A percentile compares a stretch with the other conserved stretches of the same genome.
phyloP scores from a whole-genome alignment of 805 yeast genomes.

The Yamadazyma phyllophila region DNA sequence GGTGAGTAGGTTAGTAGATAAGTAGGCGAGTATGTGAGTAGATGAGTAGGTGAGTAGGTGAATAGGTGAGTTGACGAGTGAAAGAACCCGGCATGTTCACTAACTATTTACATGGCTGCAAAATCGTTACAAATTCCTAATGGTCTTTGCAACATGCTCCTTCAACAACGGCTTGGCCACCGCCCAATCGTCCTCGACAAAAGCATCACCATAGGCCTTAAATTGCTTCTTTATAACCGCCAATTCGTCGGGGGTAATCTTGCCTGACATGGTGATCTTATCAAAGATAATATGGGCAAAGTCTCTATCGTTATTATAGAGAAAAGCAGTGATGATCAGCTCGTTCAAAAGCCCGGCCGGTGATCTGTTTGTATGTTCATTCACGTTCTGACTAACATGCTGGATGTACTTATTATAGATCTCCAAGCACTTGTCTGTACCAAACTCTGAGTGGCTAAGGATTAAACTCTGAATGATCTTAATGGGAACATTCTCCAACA shows the following conservation, averaged over 20 bases:
- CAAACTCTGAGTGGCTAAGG: constrained; percentile 38
- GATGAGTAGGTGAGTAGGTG: too few species aligned
- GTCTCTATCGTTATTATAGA: constrained; percentile 49
- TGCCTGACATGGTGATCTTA: constrained; percentile 5
- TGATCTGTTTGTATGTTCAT: constrained; percentile 31
- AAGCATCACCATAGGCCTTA: constrained; percentile 52
- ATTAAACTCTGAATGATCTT: constrained; percentile 41
- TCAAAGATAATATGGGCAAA: constrained; percentile 36
- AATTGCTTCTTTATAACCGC: constrained; percentile 41
- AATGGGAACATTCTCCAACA: constrained; percentile 24
- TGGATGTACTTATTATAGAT: constrained; percentile 47
- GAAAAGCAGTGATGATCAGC: constrained; percentile 41
- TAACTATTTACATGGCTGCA: neutral
- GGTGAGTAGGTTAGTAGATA: too few species aligned
- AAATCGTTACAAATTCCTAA: constrained; percentile 1
- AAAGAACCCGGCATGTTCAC: neutral
- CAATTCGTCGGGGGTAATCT: constrained; percentile 32
- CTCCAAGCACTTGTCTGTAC: constrained; percentile 38
- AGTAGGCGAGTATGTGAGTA: too few species aligned
- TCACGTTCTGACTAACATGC: constrained; percentile 29
- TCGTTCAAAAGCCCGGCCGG: constrained; percentile 47
- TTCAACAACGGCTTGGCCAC: constrained; percentile 20
- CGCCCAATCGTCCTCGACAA: constrained; percentile 38
- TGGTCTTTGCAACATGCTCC: constrained; percentile 5
- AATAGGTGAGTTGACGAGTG: too few species aligned